Conservation (phyloP, 208 protist species). For the Leishmania tarentolae region DNA sequence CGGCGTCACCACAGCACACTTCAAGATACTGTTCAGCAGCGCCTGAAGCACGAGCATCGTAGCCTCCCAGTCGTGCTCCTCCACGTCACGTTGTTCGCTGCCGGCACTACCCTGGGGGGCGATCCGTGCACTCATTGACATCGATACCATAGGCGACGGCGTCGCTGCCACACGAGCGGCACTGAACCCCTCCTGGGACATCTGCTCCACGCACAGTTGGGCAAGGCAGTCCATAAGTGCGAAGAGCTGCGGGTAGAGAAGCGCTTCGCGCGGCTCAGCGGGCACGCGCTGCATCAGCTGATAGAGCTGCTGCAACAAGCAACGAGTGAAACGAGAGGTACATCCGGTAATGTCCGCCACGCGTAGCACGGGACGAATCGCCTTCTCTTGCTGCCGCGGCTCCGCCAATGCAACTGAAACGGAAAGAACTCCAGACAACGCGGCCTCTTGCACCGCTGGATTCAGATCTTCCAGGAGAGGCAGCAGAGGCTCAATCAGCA, state of each 20-base stretch:
- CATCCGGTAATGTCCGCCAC: conserved; percentile 48
- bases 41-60: conserved; percentile 46
- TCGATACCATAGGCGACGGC: background rate
- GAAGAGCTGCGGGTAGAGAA: conserved; percentile 66
- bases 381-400: conserved; percentile 47
- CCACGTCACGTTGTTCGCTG: background rate
- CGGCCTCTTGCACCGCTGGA: conserved; percentile 56
- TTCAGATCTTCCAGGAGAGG: conserved; percentile 50
- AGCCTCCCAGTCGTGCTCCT: conserved; percentile 37
- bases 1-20: conserved; percentile 71
- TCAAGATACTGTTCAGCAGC: conserved; percentile 48
- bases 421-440: conserved; percentile 50
- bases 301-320: conserved; percentile 53
- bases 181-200: conserved; percentile 13
- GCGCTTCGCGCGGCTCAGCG: conserved; percentile 62
- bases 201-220: conserved; percentile 29
- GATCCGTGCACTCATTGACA: too few species aligned
- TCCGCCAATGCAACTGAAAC: conserved; percentile 40
- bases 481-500: conserved; percentile 52
- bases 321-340: conserved; percentile 47
- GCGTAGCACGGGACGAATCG: conserved; percentile 41
- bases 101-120: background rate
- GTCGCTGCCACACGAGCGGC: background rate
- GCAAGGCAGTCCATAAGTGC: conserved; percentile 54
- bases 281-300: conserved; percentile 57